Base-by-base conservation (phyloP, 495 filamentous ascomycete species). In the Aspergillus sclerotioniger region DNA sequence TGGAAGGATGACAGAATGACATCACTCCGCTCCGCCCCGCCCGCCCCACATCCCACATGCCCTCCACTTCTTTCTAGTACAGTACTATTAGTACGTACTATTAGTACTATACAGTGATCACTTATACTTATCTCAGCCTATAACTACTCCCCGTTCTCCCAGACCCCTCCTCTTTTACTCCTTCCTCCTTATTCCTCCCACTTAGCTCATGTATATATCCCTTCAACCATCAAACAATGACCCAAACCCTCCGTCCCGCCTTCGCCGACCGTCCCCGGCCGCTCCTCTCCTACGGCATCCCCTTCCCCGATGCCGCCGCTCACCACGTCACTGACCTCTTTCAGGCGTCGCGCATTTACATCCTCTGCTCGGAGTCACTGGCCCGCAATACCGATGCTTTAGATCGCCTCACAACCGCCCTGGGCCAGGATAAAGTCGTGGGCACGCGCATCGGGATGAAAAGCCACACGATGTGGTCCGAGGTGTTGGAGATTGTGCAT, bases 301-400 rank as follows among this genome's bases (percentile, higher is more conserved):
- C 77, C 17, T 85, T 81, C 63, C 73, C 76, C 17, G 66, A 75
- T 55, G 76, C 81, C 16, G 78, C 75, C 54, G 70, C 70, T 45
- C 72, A 75, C 47, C 82, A 85, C 62, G 71, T 82, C 28, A 52
- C 66, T 35, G 63, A 76, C 12, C 83, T 76, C 8, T 84, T 87
- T 60, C 31, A 78, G 6, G 81, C 82, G 32, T 72, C 67, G 15
- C 72, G 76, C 41, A 76, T 84, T 41, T 87, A 87, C 62, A 72
- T 88, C 44, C 81, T 89, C 16, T 80, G 79, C 29, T 88, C 85
- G 0, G 72, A 68, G n/a, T 80, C 84, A 12, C 73, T 88, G 53
- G 75, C 80, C 9, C 73, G 71, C 16, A 82, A 82, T 53, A 87
- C 84, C 0, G 72, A 81, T 51, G 65, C 64, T 3, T 69, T 88